Evolutionary conservation across 345 rosid species (phyloP).

Genomic region (Zanthoxylum bungeanum): DNA sequence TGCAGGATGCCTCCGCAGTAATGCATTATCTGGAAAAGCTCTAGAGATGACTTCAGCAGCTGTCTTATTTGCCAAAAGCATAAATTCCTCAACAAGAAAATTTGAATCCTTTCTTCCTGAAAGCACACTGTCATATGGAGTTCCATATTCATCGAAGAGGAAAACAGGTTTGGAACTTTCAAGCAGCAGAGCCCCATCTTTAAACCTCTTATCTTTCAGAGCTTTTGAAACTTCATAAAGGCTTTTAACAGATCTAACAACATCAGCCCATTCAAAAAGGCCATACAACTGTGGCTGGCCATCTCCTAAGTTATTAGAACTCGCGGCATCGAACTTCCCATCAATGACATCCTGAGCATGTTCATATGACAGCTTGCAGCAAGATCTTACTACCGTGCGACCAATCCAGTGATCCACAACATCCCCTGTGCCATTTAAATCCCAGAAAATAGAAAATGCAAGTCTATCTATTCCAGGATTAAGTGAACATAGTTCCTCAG

Average conservation of each 20-base stretch:
- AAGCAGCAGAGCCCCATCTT: constrained; percentile 70
- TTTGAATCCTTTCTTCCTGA: constrained; percentile 46
- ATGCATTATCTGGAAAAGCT: constrained; percentile 74
- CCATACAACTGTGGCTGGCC: constrained; percentile 59
- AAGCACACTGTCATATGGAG: constrained; percentile 58
- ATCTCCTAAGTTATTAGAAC: constrained; percentile 24
- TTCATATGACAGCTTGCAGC: constrained; percentile 90
- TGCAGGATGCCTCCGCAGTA: constrained; percentile 85
- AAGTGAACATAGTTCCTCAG: constrained; percentile 72
- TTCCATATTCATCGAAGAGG: constrained; percentile 66
- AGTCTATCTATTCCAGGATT: constrained; percentile 83
- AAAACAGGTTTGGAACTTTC: constrained; percentile 56
- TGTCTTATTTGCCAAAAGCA: constrained; percentile 88
- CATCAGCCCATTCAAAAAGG: constrained; percentile 59
- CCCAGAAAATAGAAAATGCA: constrained; percentile 84
- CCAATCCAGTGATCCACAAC: constrained; percentile 77
- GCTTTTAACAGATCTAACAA: constrained; percentile 47
- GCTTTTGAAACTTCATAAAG: constrained; percentile 60
- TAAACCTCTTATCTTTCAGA: constrained; percentile 58
- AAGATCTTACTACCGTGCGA: constrained; percentile 67
- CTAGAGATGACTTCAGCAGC: constrained; percentile 85
- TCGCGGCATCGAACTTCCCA: constrained; percentile 29
- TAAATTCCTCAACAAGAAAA: constrained; percentile 85
- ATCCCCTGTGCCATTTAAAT: constrained; percentile 50
- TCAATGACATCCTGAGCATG: constrained; percentile 66